Evolutionary conservation across 257 asterid genomes (phyloP).

Genomic region (Eucommia ulmoides): DNA sequence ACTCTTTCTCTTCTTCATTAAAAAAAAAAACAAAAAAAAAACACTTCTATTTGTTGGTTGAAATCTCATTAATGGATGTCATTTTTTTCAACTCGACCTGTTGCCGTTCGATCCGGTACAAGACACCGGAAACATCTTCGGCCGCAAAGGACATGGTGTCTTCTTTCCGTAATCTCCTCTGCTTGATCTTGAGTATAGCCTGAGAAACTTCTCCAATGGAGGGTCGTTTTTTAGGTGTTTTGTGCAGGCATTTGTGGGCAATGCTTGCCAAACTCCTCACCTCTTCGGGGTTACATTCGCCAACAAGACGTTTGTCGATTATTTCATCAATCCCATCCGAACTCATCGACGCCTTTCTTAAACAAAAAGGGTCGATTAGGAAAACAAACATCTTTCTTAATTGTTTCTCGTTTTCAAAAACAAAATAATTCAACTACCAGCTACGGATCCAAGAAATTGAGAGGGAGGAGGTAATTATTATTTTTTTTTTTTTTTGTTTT

Average conservation of each 20-base stretch:
- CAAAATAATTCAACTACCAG: too few relatives aligned
- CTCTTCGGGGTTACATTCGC: constrained; percentile 53
- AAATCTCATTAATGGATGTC: too few relatives aligned
- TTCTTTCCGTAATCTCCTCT: constrained; percentile 44
- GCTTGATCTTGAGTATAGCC: constrained; percentile 60
- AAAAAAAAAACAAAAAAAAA: too few relatives aligned
- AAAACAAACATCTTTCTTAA: too few relatives aligned
- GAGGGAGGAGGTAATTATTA: too few relatives aligned
- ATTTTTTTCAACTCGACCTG: constrained; percentile 63
- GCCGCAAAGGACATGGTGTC: constrained; percentile 53
- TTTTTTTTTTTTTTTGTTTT: too few relatives aligned
- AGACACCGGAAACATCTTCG: constrained; percentile 51
- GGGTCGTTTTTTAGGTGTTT: constrained; percentile 65
- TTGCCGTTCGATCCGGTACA: constrained; percentile 52
- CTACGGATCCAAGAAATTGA: too few relatives aligned
- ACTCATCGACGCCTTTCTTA: constrained; percentile 71
- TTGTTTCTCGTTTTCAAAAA: too few relatives aligned
- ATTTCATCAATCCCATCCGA: constrained; percentile 86
- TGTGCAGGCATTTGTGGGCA: constrained; percentile 65
- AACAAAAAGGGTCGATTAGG: background rate
- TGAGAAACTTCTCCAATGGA: constrained; percentile 72
- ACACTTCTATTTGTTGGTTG: too few relatives aligned
- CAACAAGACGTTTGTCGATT: constrained; percentile 62
- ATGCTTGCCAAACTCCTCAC: constrained; percentile 60
- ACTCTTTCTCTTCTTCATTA: too few relatives aligned